Evolutionary conservation across 2,329 filamentous ascomycete species (phyloP).

Genomic region (Didymella segeticola): DNA sequence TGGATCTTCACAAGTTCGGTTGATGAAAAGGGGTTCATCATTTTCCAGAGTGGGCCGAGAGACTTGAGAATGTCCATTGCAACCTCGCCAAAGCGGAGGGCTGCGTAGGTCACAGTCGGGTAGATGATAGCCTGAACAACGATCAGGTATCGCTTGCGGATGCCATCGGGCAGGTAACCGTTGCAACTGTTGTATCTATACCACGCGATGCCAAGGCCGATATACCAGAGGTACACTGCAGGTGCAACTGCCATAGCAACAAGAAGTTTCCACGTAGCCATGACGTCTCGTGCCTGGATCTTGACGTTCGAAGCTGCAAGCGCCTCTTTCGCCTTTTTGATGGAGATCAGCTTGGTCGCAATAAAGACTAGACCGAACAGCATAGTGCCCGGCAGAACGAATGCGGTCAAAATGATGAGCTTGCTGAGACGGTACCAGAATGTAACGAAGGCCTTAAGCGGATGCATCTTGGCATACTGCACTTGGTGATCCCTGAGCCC

Average conservation of each 20-base stretch:
- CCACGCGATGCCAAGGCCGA: constrained; percentile 41
- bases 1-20: constrained; percentile 84
- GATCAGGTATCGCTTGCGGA: constrained; percentile 70
- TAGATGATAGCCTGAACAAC: constrained; percentile 80
- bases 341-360: constrained; percentile 46
- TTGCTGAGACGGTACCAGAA: constrained; percentile 83
- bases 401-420: constrained; percentile 75
- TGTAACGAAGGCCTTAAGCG: constrained; percentile 74
- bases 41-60: constrained; percentile 83
- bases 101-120: constrained; percentile 87
- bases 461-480: constrained; percentile 84
- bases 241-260: constrained; percentile 50
- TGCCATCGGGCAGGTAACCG: constrained; percentile 79
- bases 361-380: constrained; percentile 70
- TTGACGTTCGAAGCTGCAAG: constrained; percentile 52
- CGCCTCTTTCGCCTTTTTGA: constrained; percentile 48
- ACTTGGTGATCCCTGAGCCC: constrained; percentile 94
- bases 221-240: constrained; percentile 42
- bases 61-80: constrained; percentile 99
- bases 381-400: constrained; percentile 83
- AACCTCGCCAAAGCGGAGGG: constrained; percentile 94
- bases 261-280: constrained; percentile 52
- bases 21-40: constrained; percentile 81
- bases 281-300: constrained; percentile 48
- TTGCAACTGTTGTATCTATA: constrained; percentile 71